Base-by-base conservation (phyloP, 176 grass and related monocot genomes). In the Paspalum notatum region DNA sequence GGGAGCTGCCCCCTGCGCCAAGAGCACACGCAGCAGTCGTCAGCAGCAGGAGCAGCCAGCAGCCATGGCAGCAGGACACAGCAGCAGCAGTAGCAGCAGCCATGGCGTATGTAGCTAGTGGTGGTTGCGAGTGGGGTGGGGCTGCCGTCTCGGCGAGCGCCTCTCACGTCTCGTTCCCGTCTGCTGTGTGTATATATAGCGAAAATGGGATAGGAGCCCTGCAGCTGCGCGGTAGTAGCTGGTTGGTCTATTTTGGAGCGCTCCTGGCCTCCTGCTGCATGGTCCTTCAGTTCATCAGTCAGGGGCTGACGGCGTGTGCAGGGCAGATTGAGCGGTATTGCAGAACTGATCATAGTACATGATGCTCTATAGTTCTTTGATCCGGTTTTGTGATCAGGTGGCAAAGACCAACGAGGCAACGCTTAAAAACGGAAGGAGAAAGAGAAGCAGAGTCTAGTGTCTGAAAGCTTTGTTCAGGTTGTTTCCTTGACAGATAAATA, bases 151-250 rank as follows among this genome's bases (percentile, higher is more conserved):
- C 8, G 12, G 52, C 52, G 6, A 9, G 53, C 81, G 15, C 17
- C 61, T 38, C 43, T 24, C 52, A 56, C 58, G 58, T 75, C 76
- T 6, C 41, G 64, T 62, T 64, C n/a, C 50, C 3, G 39, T 39
- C 12, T 61, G 58, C 42, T 43, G 6, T 43, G 18, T 10, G 9
- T 76, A 70, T 85, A 83, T 49, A 83, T 73, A 89, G 50, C 16
- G 32, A 5, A 1, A 8, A 26, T 38, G 46, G 0, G 50, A 80
- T 47, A 67, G 8, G 58, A 62, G 48, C 25, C 38, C 40, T 39
- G 18, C 20, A 11, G 20, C 32, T 45, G 40, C 20, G 2, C 44
- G 3, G 14, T 26, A 7, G 69, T 72, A 38, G 66, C 47, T 52
- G 24, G 15, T 10, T 81, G 40, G 41, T 81, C 53, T 12, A 38